Percentiles rank a stretch among this genome's conserved stretches.
phyloP scores from a whole-genome alignment of 495 filamentous ascomycete species.

The Penicillium paxilli region DNA sequence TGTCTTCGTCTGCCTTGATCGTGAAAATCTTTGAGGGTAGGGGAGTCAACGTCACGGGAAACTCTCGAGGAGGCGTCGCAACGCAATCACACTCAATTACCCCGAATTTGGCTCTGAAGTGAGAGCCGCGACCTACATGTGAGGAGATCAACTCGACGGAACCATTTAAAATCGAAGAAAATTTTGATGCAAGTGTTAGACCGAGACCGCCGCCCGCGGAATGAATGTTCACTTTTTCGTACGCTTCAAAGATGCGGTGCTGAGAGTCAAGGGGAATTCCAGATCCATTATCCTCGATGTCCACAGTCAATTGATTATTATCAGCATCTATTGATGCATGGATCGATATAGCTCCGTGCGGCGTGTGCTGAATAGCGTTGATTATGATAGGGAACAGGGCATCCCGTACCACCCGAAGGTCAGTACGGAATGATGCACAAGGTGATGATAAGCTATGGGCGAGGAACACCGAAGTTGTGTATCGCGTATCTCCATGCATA shows the following conservation, averaged over 20 bases:
- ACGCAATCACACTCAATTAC: conserved; percentile 1
- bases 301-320: conserved; percentile 5
- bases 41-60: not conserved
- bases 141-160: conserved; percentile 13
- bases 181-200: conserved; percentile 14
- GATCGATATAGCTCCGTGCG: conserved; percentile 5
- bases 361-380: conserved; percentile 13
- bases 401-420: conserved; percentile 12
- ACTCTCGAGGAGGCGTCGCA: too few relatives aligned
- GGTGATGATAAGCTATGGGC: not conserved
- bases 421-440: conserved; percentile 4
- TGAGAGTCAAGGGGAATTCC: conserved; percentile 13
- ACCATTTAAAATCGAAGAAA: conserved; percentile 11
- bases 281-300: conserved; percentile 13
- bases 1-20: not conserved
- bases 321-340: not conserved
- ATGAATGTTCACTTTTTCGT: conserved; percentile 13
- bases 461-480: conserved; percentile 9
- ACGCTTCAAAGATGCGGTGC: conserved; percentile 16
- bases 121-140: conserved; percentile 9
- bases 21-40: not conserved
- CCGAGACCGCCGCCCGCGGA: conserved; percentile 15
- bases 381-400: conserved; percentile 11
- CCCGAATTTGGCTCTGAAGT: conserved; percentile 15
- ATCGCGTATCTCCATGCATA: conserved; percentile 7